These are phyloP conservation scores for Phtheirospermum japonicum DNA, from an alignment of 257 asterid species.

Conservation along the genomic window DNA sequence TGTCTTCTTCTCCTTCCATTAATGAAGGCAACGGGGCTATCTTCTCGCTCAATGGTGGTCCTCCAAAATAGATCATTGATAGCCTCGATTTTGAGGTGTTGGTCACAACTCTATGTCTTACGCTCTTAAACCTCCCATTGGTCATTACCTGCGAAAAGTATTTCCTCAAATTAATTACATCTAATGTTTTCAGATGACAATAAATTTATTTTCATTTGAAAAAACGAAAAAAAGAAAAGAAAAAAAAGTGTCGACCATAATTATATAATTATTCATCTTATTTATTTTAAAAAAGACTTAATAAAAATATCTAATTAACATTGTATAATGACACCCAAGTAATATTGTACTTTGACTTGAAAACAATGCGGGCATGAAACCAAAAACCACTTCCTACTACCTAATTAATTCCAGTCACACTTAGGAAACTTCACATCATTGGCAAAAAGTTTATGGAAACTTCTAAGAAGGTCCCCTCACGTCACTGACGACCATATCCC, in stretches of 20 bases:
- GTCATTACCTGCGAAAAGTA: constrained; percentile 64
- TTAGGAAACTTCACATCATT: neutral
- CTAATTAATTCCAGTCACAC: neutral
- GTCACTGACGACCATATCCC: neutral
- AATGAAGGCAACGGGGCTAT: constrained; percentile 59
- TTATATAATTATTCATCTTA: too few relatives aligned
- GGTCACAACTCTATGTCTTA: constrained; percentile 53
- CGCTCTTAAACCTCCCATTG: constrained; percentile 59
- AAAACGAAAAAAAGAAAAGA: too few relatives aligned
- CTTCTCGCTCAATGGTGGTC: constrained; percentile 63
- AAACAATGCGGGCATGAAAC: too few relatives aligned
- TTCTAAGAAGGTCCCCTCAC: constrained; percentile 5
- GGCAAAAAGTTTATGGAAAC: neutral
- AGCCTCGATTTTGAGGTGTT: constrained; percentile 49
- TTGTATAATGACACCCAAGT: too few relatives aligned
- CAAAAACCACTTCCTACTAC: neutral
- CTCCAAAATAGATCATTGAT: constrained; percentile 72
- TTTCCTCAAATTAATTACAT: neutral
- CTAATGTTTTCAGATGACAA: too few relatives aligned
- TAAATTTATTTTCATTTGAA: too few relatives aligned
- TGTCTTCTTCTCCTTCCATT: constrained; percentile 44
- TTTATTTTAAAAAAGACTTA: too few relatives aligned
- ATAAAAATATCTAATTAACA: too few relatives aligned
- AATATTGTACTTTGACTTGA: too few relatives aligned
- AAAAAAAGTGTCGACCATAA: too few relatives aligned